A percentile compares a stretch with the other conserved stretches of the same genome.
Evolutionary conservation across 257 asterid species (phyloP).

Genomic region (Oldenlandia corymbosa): DNA sequence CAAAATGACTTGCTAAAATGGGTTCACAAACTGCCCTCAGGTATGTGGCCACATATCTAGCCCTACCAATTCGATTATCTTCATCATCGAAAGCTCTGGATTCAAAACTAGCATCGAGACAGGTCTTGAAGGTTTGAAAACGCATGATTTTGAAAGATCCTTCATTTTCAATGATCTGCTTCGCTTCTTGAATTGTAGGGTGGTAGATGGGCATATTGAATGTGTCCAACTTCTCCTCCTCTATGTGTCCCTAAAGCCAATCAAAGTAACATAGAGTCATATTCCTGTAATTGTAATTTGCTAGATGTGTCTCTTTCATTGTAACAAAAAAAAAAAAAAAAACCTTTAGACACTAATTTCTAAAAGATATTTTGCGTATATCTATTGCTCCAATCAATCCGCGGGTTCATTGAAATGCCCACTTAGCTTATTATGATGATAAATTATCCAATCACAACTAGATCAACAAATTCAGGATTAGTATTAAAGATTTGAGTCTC

Average conservation of each 20-base stretch:
- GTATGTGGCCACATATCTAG: background rate
- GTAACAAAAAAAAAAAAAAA: too few relatives aligned
- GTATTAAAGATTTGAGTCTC: too few relatives aligned
- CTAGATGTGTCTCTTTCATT: too few relatives aligned
- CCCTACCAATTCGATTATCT: background rate
- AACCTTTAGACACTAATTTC: too few relatives aligned
- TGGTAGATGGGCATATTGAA: background rate
- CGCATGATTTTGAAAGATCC: background rate
- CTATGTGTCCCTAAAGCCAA: background rate
- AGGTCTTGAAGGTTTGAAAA: background rate
- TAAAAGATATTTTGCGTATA: too few relatives aligned
- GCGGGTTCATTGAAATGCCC: too few relatives aligned
- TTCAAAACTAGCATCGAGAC: background rate
- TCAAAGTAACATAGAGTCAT: too few relatives aligned
- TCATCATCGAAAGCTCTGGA: background rate
- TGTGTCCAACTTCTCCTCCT: background rate
- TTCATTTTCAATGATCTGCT: background rate
- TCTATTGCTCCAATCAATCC: too few relatives aligned
- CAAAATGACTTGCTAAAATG: background rate
- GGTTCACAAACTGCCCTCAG: conserved; percentile 2
- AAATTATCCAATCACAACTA: too few relatives aligned
- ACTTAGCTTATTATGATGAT: too few relatives aligned
- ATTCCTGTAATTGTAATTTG: too few relatives aligned
- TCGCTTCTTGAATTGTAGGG: background rate
- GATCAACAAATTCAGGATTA: too few relatives aligned